phyloP scores from a whole-genome alignment of 306 rosid genomes.

The Fragaria iinumae region DNA sequence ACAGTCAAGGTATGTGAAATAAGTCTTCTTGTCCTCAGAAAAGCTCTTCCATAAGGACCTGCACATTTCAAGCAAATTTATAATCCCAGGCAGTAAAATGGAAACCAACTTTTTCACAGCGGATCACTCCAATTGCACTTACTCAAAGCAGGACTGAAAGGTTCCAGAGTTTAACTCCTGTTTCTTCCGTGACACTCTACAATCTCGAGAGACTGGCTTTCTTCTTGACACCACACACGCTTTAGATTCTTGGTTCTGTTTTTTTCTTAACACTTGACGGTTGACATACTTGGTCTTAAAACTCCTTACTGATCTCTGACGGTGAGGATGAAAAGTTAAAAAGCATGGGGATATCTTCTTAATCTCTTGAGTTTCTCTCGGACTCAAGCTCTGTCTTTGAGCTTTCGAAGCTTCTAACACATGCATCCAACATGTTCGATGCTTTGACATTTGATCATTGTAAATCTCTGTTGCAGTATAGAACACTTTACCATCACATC shows the following conservation, averaged over 20 bases:
- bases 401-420: conserved; percentile 18
- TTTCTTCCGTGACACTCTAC: conserved; percentile 21
- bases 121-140: conserved; percentile 32
- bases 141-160: conserved; percentile 55
- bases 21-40: conserved; percentile 52
- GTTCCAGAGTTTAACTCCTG: conserved; percentile 44
- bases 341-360: conserved; percentile 20
- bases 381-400: conserved; percentile 5
- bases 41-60: conserved; percentile 67
- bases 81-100: conserved; percentile 12
- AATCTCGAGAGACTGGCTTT: background rate
- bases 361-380: conserved; percentile 19
- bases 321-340: conserved; percentile 25
- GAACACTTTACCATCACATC: background rate
- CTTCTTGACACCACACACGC: background rate
- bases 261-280: background rate
- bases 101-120: background rate
- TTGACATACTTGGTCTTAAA: background rate
- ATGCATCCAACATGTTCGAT: conserved; percentile 30
- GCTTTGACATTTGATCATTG: conserved; percentile 15
- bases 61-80: conserved; percentile 29
- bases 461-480: conserved; percentile 24
- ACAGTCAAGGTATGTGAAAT: conserved; percentile 57
- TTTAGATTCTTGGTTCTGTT: background rate
- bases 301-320: conserved; percentile 33